Conservation (phyloP, 345 rosid species). For the Populus ilicifolia region DNA sequence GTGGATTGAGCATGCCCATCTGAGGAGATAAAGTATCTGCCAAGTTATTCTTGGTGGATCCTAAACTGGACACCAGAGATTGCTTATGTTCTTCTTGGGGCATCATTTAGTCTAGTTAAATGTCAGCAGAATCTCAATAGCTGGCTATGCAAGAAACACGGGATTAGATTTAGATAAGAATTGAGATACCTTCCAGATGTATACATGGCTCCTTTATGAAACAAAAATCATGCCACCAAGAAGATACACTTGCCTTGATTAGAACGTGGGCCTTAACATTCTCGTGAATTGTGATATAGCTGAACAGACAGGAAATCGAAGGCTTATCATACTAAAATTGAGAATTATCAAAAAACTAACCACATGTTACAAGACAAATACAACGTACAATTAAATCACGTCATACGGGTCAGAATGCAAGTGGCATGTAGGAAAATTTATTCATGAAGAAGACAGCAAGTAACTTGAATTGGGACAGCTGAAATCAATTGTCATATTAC, state of each 20-base stretch:
- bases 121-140: background rate
- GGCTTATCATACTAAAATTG: background rate
- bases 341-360: background rate
- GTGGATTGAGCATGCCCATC: background rate
- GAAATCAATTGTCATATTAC: background rate
- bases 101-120: background rate
- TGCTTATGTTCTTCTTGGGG: background rate
- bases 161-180: background rate
- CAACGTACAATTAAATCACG: background rate
- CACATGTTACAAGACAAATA: background rate
- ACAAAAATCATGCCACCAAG: background rate
- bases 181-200: background rate
- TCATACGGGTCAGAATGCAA: background rate
- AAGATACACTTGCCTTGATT: background rate
- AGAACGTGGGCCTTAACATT: background rate
- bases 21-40: background rate
- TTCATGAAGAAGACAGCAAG: background rate
- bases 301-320: background rate
- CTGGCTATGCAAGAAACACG: background rate
- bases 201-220: background rate
- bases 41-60: background rate
- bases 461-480: background rate
- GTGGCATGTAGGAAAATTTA: background rate
- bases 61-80: background rate
- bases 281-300: background rate